Evolutionary conservation across 2,329 filamentous ascomycete genomes (phyloP).

Genomic region (Penicillium verrucosum): DNA sequence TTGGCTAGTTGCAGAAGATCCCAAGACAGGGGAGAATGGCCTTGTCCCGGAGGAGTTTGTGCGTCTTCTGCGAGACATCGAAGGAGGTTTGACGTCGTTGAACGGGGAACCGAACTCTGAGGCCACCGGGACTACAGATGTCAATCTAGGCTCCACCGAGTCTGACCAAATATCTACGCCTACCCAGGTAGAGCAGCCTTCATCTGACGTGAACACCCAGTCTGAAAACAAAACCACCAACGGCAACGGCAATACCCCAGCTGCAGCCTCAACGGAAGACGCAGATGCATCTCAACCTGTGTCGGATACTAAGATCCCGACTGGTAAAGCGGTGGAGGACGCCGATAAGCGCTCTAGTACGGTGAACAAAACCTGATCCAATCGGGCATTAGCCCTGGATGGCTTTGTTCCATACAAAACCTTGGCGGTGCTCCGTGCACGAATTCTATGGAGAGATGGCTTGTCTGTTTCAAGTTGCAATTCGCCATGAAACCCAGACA

Average conservation of each 20-base stretch:
- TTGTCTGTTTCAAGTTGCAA: conserved; percentile 5
- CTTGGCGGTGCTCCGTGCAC: conserved; percentile 7
- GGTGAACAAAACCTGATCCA: conserved; percentile 16
- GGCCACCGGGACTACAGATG: conserved; percentile 47
- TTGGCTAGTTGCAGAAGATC: conserved; percentile 95
- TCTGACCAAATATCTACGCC: conserved; percentile 33
- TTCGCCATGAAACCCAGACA: not conserved
- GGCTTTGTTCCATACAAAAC: conserved; percentile 13
- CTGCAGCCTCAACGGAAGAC: conserved; percentile 1
- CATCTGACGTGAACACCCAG: conserved; percentile 1
- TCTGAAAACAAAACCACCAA: conserved; percentile 6
- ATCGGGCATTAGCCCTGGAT: not conserved
- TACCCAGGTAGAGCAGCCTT: conserved; percentile 25
- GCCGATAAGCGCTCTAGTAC: conserved; percentile 15
- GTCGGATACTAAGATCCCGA: conserved; percentile 1
- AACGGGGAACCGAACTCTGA: conserved; percentile 50
- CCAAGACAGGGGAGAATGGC: conserved; percentile 87
- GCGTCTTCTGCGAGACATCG: conserved; percentile 83
- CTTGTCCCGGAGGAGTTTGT: conserved; percentile 97
- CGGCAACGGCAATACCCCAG: conserved; percentile 10
- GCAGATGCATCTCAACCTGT: conserved; percentile 3
- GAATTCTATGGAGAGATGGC: not conserved
- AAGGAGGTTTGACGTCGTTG: conserved; percentile 77
- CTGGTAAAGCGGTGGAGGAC: not conserved
- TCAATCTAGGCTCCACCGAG: conserved; percentile 54